These are phyloP conservation scores for Thalassia testudinum DNA, from an alignment of 116 monocot genomes.

Conservation along the genomic window DNA sequence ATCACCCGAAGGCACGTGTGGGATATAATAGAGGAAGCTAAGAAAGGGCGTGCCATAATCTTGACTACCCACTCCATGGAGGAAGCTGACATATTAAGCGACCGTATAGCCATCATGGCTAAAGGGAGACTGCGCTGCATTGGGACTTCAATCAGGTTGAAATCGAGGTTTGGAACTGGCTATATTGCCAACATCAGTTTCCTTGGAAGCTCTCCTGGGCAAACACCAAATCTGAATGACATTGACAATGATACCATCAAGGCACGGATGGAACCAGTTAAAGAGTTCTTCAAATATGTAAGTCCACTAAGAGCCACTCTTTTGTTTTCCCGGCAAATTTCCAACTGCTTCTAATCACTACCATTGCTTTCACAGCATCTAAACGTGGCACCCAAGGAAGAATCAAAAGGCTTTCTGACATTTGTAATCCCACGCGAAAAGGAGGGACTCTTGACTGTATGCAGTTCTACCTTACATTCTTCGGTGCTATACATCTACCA, in stretches of 20 bases:
- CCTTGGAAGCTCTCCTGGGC: slow-evolving; percentile 13
- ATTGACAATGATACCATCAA: slow-evolving; percentile 4
- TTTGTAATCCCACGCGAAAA: slow-evolving; percentile 84
- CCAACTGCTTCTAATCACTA: not conserved
- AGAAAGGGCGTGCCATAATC: slow-evolving; percentile 75
- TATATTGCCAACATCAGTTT: slow-evolving; percentile 79
- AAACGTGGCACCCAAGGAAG: slow-evolving; percentile 55
- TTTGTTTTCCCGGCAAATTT: not conserved
- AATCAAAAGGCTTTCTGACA: slow-evolving; percentile 54
- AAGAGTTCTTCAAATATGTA: slow-evolving; percentile 73
- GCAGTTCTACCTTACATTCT: not conserved
- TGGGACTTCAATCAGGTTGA: slow-evolving; percentile 81
- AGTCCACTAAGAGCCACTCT: not conserved
- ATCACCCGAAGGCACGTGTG: slow-evolving; percentile 84
- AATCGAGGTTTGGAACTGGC: slow-evolving; percentile 75
- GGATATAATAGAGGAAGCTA: slow-evolving; percentile 93
- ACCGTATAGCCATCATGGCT: slow-evolving; percentile 91
- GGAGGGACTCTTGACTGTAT: slow-evolving; percentile 62
- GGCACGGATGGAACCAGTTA: slow-evolving; percentile 33
- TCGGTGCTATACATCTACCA: no score
- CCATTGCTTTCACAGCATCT: slow-evolving; percentile 30
- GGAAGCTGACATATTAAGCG: slow-evolving; percentile 86
- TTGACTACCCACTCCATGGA: slow-evolving; percentile 97
- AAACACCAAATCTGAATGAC: slow-evolving; percentile 13
- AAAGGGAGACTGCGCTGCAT: slow-evolving; percentile 85